Percentiles rank a stretch among this genome's conserved stretches.
Conservation (phyloP, 345 rosid species). For the Eucalyptus paniculata region DNA sequence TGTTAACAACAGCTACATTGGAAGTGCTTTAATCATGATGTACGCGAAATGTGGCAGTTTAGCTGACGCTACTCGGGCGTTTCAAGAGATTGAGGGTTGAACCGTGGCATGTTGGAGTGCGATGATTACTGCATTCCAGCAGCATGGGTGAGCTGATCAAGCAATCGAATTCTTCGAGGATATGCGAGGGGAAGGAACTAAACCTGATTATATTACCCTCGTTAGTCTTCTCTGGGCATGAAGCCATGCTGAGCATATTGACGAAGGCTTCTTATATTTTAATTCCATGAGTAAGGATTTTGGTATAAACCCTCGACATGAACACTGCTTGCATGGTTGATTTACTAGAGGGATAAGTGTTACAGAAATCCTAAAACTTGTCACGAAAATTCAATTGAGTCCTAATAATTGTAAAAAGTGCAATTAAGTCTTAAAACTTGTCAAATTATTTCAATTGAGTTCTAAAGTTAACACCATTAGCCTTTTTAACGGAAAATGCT, state of each 20-base stretch:
- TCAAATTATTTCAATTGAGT: no score
- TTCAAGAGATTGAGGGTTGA: slow-evolving; percentile 12
- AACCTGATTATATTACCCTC: slow-evolving; percentile 16
- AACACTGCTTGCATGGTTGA: slow-evolving; percentile 37
- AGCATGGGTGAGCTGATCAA: slow-evolving; percentile 21
- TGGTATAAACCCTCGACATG: slow-evolving; percentile 15
- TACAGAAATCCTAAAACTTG: no score
- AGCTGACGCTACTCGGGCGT: slow-evolving; percentile 8
- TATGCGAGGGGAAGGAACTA: slow-evolving; percentile 17
- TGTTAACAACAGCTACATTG: slow-evolving; percentile 1
- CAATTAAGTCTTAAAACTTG: no score
- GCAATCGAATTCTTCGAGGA: slow-evolving; percentile 14
- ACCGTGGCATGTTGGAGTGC: slow-evolving; percentile 31
- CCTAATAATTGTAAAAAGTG: no score
- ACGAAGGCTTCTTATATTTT: slow-evolving; percentile 23
- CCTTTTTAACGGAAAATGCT: no score
- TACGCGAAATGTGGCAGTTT: slow-evolving; percentile 22
- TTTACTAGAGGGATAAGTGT: no score
- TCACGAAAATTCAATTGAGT: no score
- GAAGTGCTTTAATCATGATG: slow-evolving; percentile 19
- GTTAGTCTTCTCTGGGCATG: slow-evolving; percentile 25
- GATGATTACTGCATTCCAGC: slow-evolving; percentile 25
- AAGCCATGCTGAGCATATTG: slow-evolving; percentile 18
- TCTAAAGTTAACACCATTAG: no score
- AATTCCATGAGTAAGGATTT: slow-evolving; percentile 16